Evolutionary conservation across 495 filamentous ascomycete species (phyloP), one percentile per base, ranked within the genome.

Genomic region (Aspergillus cavernicola): DNA sequence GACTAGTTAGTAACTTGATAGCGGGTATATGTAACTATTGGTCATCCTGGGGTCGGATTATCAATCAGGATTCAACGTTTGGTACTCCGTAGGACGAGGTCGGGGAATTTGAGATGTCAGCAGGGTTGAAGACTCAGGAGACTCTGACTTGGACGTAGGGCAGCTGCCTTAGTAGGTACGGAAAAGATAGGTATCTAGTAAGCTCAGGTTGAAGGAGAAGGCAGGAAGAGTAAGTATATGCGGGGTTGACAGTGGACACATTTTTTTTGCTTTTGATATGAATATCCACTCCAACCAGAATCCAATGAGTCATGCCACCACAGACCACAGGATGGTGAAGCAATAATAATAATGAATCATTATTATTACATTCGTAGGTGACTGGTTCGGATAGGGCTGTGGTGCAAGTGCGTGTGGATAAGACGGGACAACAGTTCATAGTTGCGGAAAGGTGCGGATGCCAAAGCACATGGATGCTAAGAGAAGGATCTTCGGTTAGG

Each of bases 401-500:
- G 20, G 5, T n/a, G 28, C 29, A 16, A 20, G 45, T 48, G 45
- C 45, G 45, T 48, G 45, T 6, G 13, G 19, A 48, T 48, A 48
- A 48, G 42, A 26, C 6, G 24, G 24, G 15, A n/a, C 7, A 16
- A 18, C 13, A 38, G n/a, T 38, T 33, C n/a, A 13, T 44, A 22
- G 37, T 18, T 15, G 19, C 45, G 45, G 45, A 48, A 48, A 32
- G 19, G 3, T 32, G 24, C 45, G 45, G 45, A 48, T 48, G 45
- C 32, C 9, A 10, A 18, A 24, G 38, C 13, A 7, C 24, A 28
- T 28, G 24, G 24, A 29, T 4, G 32, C 41, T 23, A 53, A 53
- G 50, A 20, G 22, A 26, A 55, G 55, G 60, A 63, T 66, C 61
- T 53, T 60, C 58, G 50, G 54, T 60, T 60, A 53, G 60, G 60